These are phyloP conservation scores for Raddia distichophylla DNA, from an alignment of 176 grass and related monocot genomes.

Conservation along the genomic window DNA sequence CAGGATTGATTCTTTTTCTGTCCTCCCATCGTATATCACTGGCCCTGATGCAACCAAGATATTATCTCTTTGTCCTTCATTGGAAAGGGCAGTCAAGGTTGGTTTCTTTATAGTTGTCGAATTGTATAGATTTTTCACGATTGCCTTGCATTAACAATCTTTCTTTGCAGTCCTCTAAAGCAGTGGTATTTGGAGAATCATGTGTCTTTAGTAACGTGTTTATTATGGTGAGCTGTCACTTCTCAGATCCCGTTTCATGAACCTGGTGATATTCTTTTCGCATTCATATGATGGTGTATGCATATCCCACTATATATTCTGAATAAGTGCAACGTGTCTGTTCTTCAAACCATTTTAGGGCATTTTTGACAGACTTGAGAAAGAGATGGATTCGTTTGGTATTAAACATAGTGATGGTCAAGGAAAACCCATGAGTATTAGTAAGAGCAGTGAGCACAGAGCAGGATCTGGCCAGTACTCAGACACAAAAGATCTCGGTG, in stretches of 20 bases:
- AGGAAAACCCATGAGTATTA: constrained; percentile 40
- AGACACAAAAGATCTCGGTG: constrained; percentile 70
- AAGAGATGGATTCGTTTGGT: constrained; percentile 75
- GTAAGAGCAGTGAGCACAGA: constrained; percentile 44
- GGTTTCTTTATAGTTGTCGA: constrained; percentile 27
- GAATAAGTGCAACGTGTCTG: not conserved
- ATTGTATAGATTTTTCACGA: constrained; percentile 39
- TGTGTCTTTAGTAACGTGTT: constrained; percentile 74
- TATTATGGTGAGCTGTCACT: constrained; percentile 71
- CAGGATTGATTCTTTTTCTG: constrained; percentile 93
- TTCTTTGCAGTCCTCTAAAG: constrained; percentile 87
- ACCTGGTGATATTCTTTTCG: not conserved
- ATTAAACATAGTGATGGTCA: constrained; percentile 51
- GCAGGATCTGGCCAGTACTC: constrained; percentile 50
- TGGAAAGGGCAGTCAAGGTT: constrained; percentile 88
- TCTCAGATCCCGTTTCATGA: constrained; percentile 25
- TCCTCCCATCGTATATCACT: constrained; percentile 85
- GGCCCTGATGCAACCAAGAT: constrained; percentile 83
- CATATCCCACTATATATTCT: constrained; percentile 13
- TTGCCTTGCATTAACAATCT: constrained; percentile 30
- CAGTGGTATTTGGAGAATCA: constrained; percentile 72
- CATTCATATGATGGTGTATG: not conserved
- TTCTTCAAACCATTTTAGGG: constrained; percentile 49
- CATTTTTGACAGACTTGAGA: constrained; percentile 84
- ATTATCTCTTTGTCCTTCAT: constrained; percentile 77